Evolutionary conservation across 495 filamentous ascomycete species (phyloP).

Genomic region (Rhypophila decipiens): DNA sequence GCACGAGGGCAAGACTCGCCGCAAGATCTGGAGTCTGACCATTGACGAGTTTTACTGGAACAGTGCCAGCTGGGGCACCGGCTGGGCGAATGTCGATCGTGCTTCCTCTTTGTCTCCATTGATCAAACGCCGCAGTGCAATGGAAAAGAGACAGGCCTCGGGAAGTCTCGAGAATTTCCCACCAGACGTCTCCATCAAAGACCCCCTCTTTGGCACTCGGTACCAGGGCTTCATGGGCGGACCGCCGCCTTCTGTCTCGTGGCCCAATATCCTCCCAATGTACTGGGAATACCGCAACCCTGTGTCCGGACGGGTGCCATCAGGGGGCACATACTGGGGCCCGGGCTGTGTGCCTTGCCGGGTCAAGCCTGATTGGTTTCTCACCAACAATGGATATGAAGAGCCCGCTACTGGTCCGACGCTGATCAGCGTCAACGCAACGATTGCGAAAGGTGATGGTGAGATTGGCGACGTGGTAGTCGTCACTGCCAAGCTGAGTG

Average conservation of each 20-base stretch:
- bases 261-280: slow-evolving; percentile 16
- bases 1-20: slow-evolving; percentile 3
- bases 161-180: not conserved
- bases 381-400: slow-evolving; percentile 11
- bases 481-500: not conserved
- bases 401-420: slow-evolving; percentile 6
- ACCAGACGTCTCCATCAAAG: not conserved
- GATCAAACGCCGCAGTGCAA: not conserved
- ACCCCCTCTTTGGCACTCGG: slow-evolving; percentile 1
- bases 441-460: not conserved
- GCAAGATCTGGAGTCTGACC: slow-evolving; percentile 12
- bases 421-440: not conserved
- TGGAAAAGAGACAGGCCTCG: not conserved
- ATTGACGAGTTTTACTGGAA: slow-evolving; percentile 21
- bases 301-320: slow-evolving; percentile 11
- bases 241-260: slow-evolving; percentile 4
- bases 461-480: not conserved
- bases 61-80: slow-evolving; percentile 7
- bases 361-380: slow-evolving; percentile 6
- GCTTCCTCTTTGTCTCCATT: not conserved
- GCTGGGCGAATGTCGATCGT: slow-evolving; percentile 9
- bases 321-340: slow-evolving; percentile 15
- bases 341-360: slow-evolving; percentile 17
- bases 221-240: slow-evolving; percentile 16
- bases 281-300: slow-evolving; percentile 16